Conservation (phyloP, 495 filamentous ascomycete species). For the Xylaria cubensis region DNA sequence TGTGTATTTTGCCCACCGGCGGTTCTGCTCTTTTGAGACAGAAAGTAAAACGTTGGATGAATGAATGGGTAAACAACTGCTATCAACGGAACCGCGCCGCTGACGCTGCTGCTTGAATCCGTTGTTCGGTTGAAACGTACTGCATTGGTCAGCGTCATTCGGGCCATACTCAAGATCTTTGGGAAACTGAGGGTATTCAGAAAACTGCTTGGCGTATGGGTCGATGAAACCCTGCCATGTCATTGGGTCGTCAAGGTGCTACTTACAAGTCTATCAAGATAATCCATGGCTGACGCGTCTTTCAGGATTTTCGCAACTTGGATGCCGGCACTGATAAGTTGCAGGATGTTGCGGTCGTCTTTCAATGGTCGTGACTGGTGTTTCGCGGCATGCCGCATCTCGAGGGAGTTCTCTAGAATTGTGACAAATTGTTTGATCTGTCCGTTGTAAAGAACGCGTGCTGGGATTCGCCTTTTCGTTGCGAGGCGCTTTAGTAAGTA, state of each 20-base stretch:
- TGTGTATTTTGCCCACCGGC: constrained; percentile 24
- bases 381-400: constrained; percentile 85
- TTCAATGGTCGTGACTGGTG: constrained; percentile 83
- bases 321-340: constrained; percentile 82
- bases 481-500: constrained; percentile 85
- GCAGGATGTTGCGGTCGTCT: constrained; percentile 88
- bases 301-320: constrained; percentile 87
- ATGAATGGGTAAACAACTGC: background rate
- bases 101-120: constrained; percentile 65
- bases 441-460: constrained; percentile 81
- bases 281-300: constrained; percentile 81
- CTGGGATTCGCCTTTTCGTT: constrained; percentile 83
- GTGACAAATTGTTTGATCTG: constrained; percentile 90
- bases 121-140: constrained; percentile 70
- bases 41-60: constrained; percentile 20
- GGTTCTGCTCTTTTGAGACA: constrained; percentile 13
- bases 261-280: constrained; percentile 67
- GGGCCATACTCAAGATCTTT: background rate
- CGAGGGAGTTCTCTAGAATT: constrained; percentile 80
- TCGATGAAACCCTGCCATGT: background rate
- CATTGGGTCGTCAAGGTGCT: constrained; percentile 51
- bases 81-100: constrained; percentile 52
- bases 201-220: background rate
- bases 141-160: constrained; percentile 19
- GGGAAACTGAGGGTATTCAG: background rate